Base-by-base conservation (phyloP, 768 basidiomycete genomes). In the Mycena crocata region DNA sequence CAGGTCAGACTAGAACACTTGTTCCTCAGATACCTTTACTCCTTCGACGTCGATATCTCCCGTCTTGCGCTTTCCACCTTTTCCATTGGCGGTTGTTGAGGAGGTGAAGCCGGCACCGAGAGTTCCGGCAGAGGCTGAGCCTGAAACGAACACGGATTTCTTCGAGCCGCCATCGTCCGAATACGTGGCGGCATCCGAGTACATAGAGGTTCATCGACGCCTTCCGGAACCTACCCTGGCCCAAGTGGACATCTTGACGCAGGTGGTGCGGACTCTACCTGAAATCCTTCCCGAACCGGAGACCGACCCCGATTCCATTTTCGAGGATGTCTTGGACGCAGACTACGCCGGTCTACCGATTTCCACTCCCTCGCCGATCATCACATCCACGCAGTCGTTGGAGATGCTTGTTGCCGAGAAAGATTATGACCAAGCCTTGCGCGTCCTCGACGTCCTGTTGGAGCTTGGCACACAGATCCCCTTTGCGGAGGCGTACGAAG, bases 401-500 rank as follows among this genome's bases (percentile, higher is more conserved):
- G 72, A 26, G 74, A 40, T 46, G 14, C 76, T 83, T 5, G 75
- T 84, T 5, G 62, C 69, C 21, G 45, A 71, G 8, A 74, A 71
- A 21, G 70, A 78, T 9, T 79, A 73, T 32, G 73, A 72, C 9
- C 74, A 79, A n/a, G 80, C 81, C 3, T 61, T 72, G 30, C 58
- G 66, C 24, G 67, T 87, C 8, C 79, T 81, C 26, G 72, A 76
- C 42, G 85, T 85, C 68, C 67, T 88, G 66, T 57, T 76, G 14
- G 72, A 77, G 7, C 73, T 80, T 61, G 79, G 81, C 19, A 67
- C 82, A 15, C 66, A 73, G 10, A 83, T 89, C 52, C 75, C 76
- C 4, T 77, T 67, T 9, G 69, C 82, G 63, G 39, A 40, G 35
- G 60, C 78, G 37, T 88, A 84, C 72, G 78, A 77, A 62, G 67